These are phyloP conservation scores for Fusarium pseudograminearum DNA, from an alignment of 2,329 filamentous ascomycete species.

Conservation along the genomic window DNA sequence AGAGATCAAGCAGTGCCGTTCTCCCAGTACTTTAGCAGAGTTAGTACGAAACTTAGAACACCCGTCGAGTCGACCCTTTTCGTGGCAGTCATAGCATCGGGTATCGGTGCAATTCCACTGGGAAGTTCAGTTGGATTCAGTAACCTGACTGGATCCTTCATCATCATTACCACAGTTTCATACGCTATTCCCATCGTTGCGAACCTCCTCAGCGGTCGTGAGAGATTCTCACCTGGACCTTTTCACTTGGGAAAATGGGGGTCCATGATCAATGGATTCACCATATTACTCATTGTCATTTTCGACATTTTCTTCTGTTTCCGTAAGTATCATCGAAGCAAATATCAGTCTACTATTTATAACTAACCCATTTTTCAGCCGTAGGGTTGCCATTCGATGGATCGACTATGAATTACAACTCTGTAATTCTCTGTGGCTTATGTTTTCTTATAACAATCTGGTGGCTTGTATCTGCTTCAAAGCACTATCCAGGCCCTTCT, in stretches of 20 bases:
- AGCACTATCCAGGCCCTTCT: slow-evolving; percentile 38
- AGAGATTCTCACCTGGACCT: slow-evolving; percentile 28
- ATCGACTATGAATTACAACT: slow-evolving; percentile 47
- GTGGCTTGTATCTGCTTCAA: slow-evolving; percentile 41
- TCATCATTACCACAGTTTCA: slow-evolving; percentile 46
- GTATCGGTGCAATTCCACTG: slow-evolving; percentile 43
- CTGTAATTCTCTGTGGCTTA: slow-evolving; percentile 37
- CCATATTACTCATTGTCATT: slow-evolving; percentile 32
- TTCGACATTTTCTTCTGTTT: slow-evolving; percentile 48
- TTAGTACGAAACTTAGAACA: slow-evolving; percentile 36
- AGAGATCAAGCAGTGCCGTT: slow-evolving; percentile 45
- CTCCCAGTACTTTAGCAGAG: slow-evolving; percentile 32
- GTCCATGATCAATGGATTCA: slow-evolving; percentile 30
- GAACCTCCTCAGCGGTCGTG: slow-evolving; percentile 36
- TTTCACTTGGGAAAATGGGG: slow-evolving; percentile 35
- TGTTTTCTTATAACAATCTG: slow-evolving; percentile 34
- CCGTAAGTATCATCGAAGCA: slow-evolving; percentile 29
- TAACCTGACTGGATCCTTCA: slow-evolving; percentile 46
- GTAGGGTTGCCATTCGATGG: slow-evolving; percentile 40
- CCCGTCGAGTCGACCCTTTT: slow-evolving; percentile 43
- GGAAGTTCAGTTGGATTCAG: slow-evolving; percentile 45
- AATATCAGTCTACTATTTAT: neutral
- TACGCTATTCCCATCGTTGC: slow-evolving; percentile 42
- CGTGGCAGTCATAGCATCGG: slow-evolving; percentile 42
- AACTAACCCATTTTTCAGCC: slow-evolving; percentile 25